These are phyloP conservation scores for Picochlorum sp. DNA, from an alignment of 139 green algal genomes.

Conservation along the genomic window DNA sequence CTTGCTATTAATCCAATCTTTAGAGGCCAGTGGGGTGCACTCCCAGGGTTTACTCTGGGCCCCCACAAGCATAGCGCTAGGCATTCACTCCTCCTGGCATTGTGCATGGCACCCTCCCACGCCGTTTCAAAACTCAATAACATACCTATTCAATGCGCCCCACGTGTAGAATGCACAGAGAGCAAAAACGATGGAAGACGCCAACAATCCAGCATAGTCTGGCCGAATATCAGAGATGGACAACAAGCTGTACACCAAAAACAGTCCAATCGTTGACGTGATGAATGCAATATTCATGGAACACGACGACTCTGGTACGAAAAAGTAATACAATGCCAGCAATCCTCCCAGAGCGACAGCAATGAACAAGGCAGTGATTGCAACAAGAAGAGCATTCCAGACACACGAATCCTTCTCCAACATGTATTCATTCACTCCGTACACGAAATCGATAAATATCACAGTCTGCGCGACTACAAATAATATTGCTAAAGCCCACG, in stretches of 20 bases:
- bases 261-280: slow-evolving; percentile 62
- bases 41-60: background rate
- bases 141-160: slow-evolving; percentile 49
- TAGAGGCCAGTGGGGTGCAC: slow-evolving; percentile 18
- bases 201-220: slow-evolving; percentile 57
- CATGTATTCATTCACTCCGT: slow-evolving; percentile 51
- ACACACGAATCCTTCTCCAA: slow-evolving; percentile 30
- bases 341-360: slow-evolving; percentile 39
- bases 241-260: slow-evolving; percentile 44
- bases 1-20: slow-evolving; percentile 51
- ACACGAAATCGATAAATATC: slow-evolving; percentile 66
- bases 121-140: background rate
- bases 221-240: slow-evolving; percentile 46
- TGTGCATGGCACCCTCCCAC: slow-evolving; percentile 11
- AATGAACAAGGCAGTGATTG: slow-evolving; percentile 28
- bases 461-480: slow-evolving; percentile 73
- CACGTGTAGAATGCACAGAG: slow-evolving; percentile 61
- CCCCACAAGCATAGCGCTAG: slow-evolving; percentile 12
- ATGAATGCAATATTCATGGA: slow-evolving; percentile 79
- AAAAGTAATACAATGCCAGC: slow-evolving; percentile 49
- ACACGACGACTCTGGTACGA: slow-evolving; percentile 43
- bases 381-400: slow-evolving; percentile 36
- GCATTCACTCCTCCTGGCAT: slow-evolving; percentile 12
- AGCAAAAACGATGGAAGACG: slow-evolving; percentile 46
- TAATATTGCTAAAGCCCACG: slow-evolving; percentile 42